Evolutionary conservation across 345 rosid genomes (phyloP), one percentile per base, ranked within the genome.

Genomic region (Xanthoceras sorbifolium): DNA sequence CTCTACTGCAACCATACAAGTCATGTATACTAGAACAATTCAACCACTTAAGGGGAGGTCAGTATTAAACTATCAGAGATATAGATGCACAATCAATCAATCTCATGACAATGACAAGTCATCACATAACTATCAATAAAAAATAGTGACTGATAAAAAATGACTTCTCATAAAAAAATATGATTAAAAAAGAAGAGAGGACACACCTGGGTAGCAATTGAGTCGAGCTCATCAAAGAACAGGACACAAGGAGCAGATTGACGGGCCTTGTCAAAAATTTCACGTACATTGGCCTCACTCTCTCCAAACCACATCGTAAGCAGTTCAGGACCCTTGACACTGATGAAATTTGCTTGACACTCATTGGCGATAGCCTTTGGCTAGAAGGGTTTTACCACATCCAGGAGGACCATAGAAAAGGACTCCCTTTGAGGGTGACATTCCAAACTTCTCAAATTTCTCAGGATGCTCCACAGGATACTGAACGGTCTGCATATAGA

Each of bases 291-390:
- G 38, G 98, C 98, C 73, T 94, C 98, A 74, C 98, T 94, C 82
- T 94, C 97, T 61, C 98, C 98, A 76, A 94, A 94, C 98, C 98
- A 94, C 98, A 94, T 94, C 5, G 98, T 94, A 18, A 94, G 98
- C 80, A 94, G 85, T 80, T 94, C 98, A 0, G 98, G 98, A 70
- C 98, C 98, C 83, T 94, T 94, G 83, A 94, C 79, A 65, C 98
- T 94, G 76, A 94, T 94, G 88, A 94, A 93, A 85, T 94, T 94
- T 22, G 98, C 98, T 80, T 94, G 98, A 72, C 98, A 94, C 76
- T 94, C 98, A 74, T 94, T 94, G 36, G 98, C 98, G 77, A 94
- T 94, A 75, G 98, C 98, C 98, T 85, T 94, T 94, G 67, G 98
- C 98, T 54, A 94, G 81, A 77, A 94, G 97, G n/a, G 98, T 94